phyloP scores from a whole-genome alignment of 177 flowering plant genomes.

The Vitis hybrid region DNA sequence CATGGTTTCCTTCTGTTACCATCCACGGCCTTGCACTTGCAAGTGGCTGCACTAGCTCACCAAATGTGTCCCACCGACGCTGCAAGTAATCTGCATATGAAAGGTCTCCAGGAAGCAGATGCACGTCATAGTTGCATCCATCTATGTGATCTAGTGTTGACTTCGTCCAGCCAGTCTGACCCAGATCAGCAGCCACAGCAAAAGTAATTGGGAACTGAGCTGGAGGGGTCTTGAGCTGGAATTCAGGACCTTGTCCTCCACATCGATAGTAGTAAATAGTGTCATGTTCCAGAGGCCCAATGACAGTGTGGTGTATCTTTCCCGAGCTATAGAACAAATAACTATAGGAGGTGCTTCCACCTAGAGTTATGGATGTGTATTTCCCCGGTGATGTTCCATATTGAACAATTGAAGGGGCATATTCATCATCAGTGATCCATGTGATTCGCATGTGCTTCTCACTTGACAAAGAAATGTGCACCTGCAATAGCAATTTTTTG shows the following conservation, averaged over 20 bases:
- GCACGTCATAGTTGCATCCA: constrained; percentile 76
- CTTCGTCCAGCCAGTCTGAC: constrained; percentile 94
- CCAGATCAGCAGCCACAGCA: constrained; percentile 92
- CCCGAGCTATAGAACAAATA: constrained; percentile 81
- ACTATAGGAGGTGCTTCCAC: constrained; percentile 76
- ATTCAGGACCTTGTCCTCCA: constrained; percentile 82
- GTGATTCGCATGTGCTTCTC: constrained; percentile 73
- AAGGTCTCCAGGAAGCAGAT: constrained; percentile 91
- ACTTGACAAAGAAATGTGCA: constrained; percentile 91
- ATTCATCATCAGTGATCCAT: constrained; percentile 65
- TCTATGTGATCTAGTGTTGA: constrained; percentile 85
- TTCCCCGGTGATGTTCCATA: constrained; percentile 71
- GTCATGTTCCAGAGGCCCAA: constrained; percentile 74
- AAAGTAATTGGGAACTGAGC: constrained; percentile 76
- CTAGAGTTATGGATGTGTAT: constrained; percentile 45
- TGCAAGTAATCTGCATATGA: constrained; percentile 92
- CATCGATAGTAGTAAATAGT: constrained; percentile 75
- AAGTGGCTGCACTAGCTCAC: constrained; percentile 86
- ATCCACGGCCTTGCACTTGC: constrained; percentile 97
- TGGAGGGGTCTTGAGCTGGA: constrained; percentile 87
- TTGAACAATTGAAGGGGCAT: constrained; percentile 69
- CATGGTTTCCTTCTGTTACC: constrained; percentile 97
- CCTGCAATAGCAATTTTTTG: constrained; percentile 42
- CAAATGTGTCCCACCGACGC: constrained; percentile 86
- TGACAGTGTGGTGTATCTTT: constrained; percentile 86